Evolutionary conservation across 2,329 filamentous ascomycete genomes (phyloP), one percentile per base, ranked within the genome.

Genomic region (Ascomycota sp.): DNA sequence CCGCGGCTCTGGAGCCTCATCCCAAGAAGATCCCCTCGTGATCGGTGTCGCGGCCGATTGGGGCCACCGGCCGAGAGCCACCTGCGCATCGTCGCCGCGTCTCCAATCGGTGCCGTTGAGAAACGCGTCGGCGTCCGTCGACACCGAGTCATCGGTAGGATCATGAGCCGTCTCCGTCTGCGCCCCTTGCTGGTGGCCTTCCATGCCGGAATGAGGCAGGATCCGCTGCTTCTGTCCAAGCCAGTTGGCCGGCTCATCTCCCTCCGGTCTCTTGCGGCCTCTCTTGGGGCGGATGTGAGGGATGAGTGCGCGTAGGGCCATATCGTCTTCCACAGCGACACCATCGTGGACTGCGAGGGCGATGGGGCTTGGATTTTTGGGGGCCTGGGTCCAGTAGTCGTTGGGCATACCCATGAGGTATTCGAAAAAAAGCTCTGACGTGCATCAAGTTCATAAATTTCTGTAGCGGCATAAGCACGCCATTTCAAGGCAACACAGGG

Each of bases 401-500:
- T 91, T 82, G 19, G 67, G 58, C 38, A 82, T 82, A 29, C 72
- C 70, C 36, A 86, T 63, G 13, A 91, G 68, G 47, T 82, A 94
- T 47, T 92, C 82, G 44, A n/a, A 93, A 94, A 48, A 94, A 94
- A 8, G 82, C 79, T 58, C 92, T 81, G 30, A 93, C 72, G 48
- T 93, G 85, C 77, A 92, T 86, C 5, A 83, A 85, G 47, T 82
- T 81, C 80, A 94, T 89, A 85, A 85, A 94, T 45, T 86, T 75
- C 79, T 80, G 42, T 7, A 10, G 4, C 4, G 5, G 7, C 28
- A 17, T 30, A 9, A 25, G 23, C 21, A n/a, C n/a, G n/a, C n/a
- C n/a, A n/a, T n/a, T n/a, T n/a, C n/a, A n/a, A n/a, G n/a, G n/a
- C n/a, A n/a, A n/a, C n/a, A n/a, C n/a, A n/a, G n/a, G n/a, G n/a